Conservation (phyloP, 2,329 filamentous ascomycete species). For the Raffaelea albimanens region DNA sequence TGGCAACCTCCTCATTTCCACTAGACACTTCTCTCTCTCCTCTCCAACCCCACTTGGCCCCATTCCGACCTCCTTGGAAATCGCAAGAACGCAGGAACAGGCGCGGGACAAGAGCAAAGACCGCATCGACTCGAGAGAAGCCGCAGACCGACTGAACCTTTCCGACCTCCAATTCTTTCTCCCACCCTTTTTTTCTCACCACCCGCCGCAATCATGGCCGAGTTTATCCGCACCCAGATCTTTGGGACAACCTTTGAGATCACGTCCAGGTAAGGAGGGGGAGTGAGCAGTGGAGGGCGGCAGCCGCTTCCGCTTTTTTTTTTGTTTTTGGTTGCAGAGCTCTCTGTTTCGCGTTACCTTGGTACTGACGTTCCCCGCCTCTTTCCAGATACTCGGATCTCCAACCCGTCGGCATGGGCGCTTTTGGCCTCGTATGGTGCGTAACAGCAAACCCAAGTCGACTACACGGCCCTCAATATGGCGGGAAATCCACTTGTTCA, state of each 20-base stretch:
- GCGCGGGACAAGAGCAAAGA: no score
- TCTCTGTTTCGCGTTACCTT: no score
- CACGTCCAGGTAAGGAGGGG: constrained; percentile 69
- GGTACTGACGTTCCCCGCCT: background rate
- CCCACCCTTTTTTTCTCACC: background rate
- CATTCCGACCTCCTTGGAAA: no score
- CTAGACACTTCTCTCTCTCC: no score
- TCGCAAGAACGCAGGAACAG: no score
- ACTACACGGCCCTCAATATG: background rate
- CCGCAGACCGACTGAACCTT: no score
- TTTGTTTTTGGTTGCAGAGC: no score
- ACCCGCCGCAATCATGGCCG: constrained; percentile 61
- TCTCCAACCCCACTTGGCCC: no score
- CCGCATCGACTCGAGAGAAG: no score
- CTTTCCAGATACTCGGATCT: constrained; percentile 79
- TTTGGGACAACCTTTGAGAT: constrained; percentile 99
- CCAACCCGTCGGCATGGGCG: constrained; percentile 97
- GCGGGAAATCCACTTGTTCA: background rate
- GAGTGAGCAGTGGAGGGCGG: no score
- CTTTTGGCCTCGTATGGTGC: constrained; percentile 94
- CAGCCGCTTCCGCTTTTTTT: no score
- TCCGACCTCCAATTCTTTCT: background rate
- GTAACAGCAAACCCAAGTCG: background rate
- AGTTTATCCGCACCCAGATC: constrained; percentile 98
- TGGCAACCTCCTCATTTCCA: no score